These are phyloP conservation scores for Debaryomyces prosopidis DNA, from an alignment of 805 yeast genomes.

Conservation along the genomic window DNA sequence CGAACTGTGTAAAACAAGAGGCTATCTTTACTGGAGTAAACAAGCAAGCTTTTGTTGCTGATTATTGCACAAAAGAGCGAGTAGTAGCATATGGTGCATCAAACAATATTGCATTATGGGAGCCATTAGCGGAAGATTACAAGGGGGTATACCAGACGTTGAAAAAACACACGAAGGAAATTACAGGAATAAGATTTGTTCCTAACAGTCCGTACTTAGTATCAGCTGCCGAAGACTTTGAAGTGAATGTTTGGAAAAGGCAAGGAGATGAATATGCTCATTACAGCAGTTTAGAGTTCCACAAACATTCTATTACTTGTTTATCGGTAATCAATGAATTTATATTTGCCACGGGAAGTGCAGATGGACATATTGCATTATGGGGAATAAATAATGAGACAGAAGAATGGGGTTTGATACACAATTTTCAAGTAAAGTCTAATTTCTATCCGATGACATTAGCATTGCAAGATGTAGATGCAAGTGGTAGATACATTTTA, in stretches of 20 bases:
- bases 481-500: constrained; percentile 41
- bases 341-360: constrained; percentile 59
- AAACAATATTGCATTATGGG: constrained; percentile 65
- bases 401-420: constrained; percentile 21
- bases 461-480: constrained; percentile 32
- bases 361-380: constrained; percentile 56
- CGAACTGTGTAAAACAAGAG: constrained; percentile 29
- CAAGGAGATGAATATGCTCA: constrained; percentile 21
- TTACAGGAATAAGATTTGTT: constrained; percentile 63
- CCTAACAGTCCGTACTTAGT: constrained; percentile 48
- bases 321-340: constrained; percentile 42
- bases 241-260: constrained; percentile 59
- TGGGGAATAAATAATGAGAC: constrained; percentile 42
- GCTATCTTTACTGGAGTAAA: constrained; percentile 76
- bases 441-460: constrained; percentile 47
- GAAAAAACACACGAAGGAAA: constrained; percentile 59
- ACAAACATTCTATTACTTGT: constrained; percentile 54
- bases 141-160: constrained; percentile 56
- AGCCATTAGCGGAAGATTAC: constrained; percentile 45
- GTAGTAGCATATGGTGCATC: constrained; percentile 74
- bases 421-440: constrained; percentile 32
- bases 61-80: constrained; percentile 37
- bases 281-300: constrained; percentile 36
- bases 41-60: constrained; percentile 61
- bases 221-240: constrained; percentile 68